These are phyloP conservation scores for Prillingera fragicola DNA, from an alignment of 1,284 basidiomycete genomes.

Conservation along the genomic window DNA sequence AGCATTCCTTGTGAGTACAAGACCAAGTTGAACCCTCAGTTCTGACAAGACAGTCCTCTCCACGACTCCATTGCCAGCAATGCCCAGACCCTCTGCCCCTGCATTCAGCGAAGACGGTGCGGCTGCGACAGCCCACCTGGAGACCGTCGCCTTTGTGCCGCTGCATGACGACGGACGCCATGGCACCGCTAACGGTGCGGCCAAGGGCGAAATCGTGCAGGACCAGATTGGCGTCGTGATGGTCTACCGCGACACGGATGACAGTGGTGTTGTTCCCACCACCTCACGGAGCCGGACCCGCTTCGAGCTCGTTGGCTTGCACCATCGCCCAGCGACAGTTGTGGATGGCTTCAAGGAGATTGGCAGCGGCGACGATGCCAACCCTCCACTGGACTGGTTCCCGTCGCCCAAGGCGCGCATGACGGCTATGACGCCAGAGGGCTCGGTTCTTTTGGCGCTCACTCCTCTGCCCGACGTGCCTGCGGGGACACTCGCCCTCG, in stretches of 20 bases:
- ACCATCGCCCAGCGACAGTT: conserved; percentile 7
- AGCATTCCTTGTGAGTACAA: conserved; percentile 30
- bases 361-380: conserved; percentile 4
- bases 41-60: conserved; percentile 21
- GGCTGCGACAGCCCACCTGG: conserved; percentile 6
- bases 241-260: conserved; percentile 14
- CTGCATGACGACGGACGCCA: conserved; percentile 4
- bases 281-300: conserved; percentile 10
- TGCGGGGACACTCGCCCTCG: conserved; percentile 24
- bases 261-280: conserved; percentile 1
- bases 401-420: conserved; percentile 6
- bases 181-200: conserved; percentile 3
- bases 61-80: conserved; percentile 28
- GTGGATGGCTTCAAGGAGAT: conserved; percentile 19
- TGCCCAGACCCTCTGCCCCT: conserved; percentile 16
- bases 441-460: conserved; percentile 23
- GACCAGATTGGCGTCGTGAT: conserved; percentile 6
- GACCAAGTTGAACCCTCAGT: no score
- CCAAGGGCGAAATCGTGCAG: neutral
- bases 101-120: neutral
- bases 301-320: conserved; percentile 15
- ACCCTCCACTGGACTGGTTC: conserved; percentile 12
- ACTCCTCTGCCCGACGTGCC: conserved; percentile 22
- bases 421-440: conserved; percentile 17
- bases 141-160: conserved; percentile 13